These are phyloP conservation scores for Colletotrichum tropicale DNA, from an alignment of 2,329 filamentous ascomycete species.

Conservation along the genomic window DNA sequence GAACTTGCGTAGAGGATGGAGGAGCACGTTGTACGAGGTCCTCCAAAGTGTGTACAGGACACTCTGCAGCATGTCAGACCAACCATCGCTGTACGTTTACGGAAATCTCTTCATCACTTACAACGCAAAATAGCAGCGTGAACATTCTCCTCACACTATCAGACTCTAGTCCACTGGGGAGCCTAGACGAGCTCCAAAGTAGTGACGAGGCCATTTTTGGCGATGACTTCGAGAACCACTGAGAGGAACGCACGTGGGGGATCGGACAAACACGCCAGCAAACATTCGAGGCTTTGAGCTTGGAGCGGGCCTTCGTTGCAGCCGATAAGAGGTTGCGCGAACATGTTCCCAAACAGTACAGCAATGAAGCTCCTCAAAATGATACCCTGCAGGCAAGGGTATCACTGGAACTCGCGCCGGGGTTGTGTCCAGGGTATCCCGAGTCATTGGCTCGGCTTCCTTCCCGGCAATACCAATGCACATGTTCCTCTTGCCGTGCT, in stretches of 20 bases:
- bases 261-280: neutral
- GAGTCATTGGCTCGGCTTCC: neutral
- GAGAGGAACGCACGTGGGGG: neutral
- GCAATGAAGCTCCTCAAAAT: neutral
- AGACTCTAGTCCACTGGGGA: neutral
- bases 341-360: neutral
- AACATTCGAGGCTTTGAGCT: neutral
- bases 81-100: neutral
- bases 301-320: neutral
- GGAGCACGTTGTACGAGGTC: conserved; percentile 25
- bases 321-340: neutral
- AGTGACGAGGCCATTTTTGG: neutral
- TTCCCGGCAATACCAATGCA: neutral
- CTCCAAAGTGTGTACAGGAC: neutral
- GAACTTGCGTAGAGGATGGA: conserved; percentile 32
- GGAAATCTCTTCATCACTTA: neutral
- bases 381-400: neutral
- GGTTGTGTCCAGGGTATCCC: neutral
- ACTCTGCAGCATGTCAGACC: neutral
- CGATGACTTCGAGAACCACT: neutral
- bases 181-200: neutral
- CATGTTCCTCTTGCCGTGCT: neutral
- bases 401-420: neutral
- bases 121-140: neutral
- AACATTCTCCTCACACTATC: neutral